These are phyloP conservation scores for Tuber aestivum DNA, from an alignment of 495 filamentous ascomycete species.

Conservation along the genomic window DNA sequence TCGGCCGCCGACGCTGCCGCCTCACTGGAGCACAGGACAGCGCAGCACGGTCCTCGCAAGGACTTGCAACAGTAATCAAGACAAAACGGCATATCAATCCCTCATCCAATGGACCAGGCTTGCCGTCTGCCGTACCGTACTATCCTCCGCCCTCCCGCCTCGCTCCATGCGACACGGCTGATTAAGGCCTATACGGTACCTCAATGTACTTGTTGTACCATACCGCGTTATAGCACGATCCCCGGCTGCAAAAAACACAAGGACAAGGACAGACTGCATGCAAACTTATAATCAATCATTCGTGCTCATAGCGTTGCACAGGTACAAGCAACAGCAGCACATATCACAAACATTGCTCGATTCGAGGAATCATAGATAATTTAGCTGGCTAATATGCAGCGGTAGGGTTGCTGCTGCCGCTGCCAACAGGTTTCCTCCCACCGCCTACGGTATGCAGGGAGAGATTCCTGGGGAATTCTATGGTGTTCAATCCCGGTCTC, in stretches of 20 bases:
- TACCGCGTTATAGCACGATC: not conserved
- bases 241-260: not conserved
- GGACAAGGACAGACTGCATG: not conserved
- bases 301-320: not conserved
- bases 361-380: not conserved
- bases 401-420: not conserved
- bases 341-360: not conserved
- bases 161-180: not conserved
- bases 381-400: not conserved
- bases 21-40: not conserved
- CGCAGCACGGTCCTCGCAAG: not conserved
- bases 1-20: not conserved
- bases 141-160: not conserved
- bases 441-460: not conserved
- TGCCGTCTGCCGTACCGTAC: not conserved
- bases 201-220: not conserved
- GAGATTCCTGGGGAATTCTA: not conserved
- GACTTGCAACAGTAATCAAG: not conserved
- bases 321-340: not conserved
- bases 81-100: not conserved
- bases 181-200: not conserved
- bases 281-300: not conserved
- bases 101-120: not conserved
- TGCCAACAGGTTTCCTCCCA: not conserved
- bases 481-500: not conserved